Percentiles rank a stretch among this genome's conserved stretches.
Evolutionary conservation across 208 protist genomes (phyloP).

Genomic region (Leishmania turanica): DNA sequence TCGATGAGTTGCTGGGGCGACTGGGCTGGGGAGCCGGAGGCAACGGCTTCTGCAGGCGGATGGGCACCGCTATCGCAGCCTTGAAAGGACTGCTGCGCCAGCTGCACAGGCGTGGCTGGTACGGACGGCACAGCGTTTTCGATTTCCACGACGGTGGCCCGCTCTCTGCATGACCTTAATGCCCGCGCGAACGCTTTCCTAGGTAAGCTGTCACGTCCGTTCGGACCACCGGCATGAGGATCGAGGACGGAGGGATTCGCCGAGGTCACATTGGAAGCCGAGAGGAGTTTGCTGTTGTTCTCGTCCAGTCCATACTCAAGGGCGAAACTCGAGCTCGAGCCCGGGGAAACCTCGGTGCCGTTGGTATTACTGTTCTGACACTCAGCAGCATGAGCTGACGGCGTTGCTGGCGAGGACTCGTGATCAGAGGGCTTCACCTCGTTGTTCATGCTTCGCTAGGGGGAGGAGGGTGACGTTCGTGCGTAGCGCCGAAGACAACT

Average conservation of each 20-base stretch:
- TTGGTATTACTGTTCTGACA: neutral
- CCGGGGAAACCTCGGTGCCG: neutral
- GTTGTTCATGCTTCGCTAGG: neutral
- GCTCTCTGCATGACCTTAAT: neutral
- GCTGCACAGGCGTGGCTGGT: neutral
- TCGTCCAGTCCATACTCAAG: conserved; percentile 8
- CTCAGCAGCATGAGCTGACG: neutral
- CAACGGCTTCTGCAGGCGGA: neutral
- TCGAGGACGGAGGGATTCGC: conserved; percentile 11
- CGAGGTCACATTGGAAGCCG: conserved; percentile 13
- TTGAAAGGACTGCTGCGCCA: conserved; percentile 3
- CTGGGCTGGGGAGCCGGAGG: neutral
- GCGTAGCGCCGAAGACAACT: neutral
- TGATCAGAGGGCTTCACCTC: neutral
- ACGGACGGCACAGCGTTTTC: conserved; percentile 10
- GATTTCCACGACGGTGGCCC: conserved; percentile 20
- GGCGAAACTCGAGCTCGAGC: conserved; percentile 20
- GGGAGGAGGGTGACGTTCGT: neutral
- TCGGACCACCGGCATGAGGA: neutral
- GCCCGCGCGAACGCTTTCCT: neutral
- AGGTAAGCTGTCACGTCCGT: neutral
- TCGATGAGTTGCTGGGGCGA: conserved; percentile 8
- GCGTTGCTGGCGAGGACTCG: neutral
- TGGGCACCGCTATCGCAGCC: neutral
- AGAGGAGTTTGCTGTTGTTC: conserved; percentile 7